These are phyloP conservation scores for Paramecium octaurelia DNA, from an alignment of 73 alveolate species.

Conservation along the genomic window DNA sequence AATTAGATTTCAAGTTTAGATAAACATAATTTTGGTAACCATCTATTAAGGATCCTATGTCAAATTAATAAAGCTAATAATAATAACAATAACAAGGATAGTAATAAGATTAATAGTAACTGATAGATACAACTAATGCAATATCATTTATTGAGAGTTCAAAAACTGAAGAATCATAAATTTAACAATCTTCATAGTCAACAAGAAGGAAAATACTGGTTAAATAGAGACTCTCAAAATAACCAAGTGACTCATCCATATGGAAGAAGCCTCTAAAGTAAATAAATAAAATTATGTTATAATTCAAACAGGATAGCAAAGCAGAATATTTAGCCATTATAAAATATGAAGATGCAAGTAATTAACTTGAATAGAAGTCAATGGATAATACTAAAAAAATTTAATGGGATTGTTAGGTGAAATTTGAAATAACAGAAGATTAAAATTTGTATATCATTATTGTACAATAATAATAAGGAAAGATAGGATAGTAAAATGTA, in stretches of 20 bases:
- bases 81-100: neutral
- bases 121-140: conserved; percentile 4
- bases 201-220: neutral
- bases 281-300: neutral
- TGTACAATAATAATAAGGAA: neutral
- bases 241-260: neutral
- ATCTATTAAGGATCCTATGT: neutral
- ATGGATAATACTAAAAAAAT: neutral
- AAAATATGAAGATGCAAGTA: conserved; percentile 37
- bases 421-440: neutral
- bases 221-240: neutral
- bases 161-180: neutral
- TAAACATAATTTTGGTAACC: neutral
- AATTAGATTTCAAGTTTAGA: neutral
- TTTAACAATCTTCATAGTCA: neutral
- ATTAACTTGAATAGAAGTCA: neutral
- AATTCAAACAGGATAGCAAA: neutral
- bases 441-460: neutral
- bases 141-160: neutral
- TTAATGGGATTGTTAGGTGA: neutral
- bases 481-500: neutral
- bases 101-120: neutral
- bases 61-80: neutral
- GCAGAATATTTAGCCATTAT: neutral
- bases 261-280: neutral